A percentile compares a stretch with the other conserved stretches of the same genome.
Evolutionary conservation across 2,329 filamentous ascomycete species (phyloP).

Genomic region (Botrytis medusae): DNA sequence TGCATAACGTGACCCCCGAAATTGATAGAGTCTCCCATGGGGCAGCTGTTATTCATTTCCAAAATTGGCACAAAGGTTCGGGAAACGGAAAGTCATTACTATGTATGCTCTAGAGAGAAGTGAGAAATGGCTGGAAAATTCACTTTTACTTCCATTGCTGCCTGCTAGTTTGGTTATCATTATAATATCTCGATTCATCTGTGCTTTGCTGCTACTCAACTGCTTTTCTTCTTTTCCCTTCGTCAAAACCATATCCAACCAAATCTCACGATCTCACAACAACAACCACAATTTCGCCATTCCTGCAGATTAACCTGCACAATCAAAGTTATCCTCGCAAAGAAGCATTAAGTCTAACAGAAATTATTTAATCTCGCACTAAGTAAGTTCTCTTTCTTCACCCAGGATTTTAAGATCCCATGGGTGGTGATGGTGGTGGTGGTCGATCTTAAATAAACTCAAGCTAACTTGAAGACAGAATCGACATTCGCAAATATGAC

Average conservation of each 20-base stretch:
- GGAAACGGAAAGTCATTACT: background rate
- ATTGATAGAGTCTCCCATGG: background rate
- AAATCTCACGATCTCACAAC: background rate
- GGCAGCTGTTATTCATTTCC: background rate
- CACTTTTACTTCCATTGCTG: background rate
- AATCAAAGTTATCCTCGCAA: background rate
- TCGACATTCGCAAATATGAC: slow-evolving; percentile 6
- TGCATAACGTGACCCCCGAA: background rate
- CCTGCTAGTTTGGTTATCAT: background rate
- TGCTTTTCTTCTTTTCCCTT: slow-evolving; percentile 1
- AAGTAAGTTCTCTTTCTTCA: background rate
- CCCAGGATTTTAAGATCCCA: background rate
- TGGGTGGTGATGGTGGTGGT: background rate
- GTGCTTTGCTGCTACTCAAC: background rate
- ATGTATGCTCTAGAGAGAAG: background rate
- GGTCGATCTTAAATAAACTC: background rate
- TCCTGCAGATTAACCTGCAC: background rate
- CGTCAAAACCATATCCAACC: background rate
- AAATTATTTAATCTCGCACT: background rate
- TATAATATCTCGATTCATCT: background rate
- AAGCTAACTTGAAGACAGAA: background rate
- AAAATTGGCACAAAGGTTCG: background rate
- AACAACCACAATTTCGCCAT: background rate
- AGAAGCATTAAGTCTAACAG: background rate
- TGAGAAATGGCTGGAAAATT: slow-evolving; percentile 7